Percentiles rank a stretch among this genome's conserved stretches.
These are phyloP conservation scores for Myriosclerotinia duriaeana DNA, from an alignment of 2,329 filamentous ascomycete species.

Conservation along the genomic window DNA sequence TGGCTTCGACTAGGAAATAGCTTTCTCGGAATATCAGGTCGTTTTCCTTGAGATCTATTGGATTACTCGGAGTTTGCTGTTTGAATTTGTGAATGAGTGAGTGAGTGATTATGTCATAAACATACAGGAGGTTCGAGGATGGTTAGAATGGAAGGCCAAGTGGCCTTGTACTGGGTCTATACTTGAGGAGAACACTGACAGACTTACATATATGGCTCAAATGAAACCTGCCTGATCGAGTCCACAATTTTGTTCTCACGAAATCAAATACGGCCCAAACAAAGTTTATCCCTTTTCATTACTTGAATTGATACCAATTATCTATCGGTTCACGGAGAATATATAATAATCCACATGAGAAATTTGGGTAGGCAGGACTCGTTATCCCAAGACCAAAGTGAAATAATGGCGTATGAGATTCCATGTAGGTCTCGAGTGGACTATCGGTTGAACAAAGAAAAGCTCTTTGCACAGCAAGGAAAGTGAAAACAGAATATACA, in stretches of 20 bases:
- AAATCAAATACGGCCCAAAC: background rate
- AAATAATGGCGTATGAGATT: background rate
- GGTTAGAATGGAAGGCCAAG: background rate
- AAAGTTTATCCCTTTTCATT: background rate
- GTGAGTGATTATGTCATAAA: conserved; percentile 15
- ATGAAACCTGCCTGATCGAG: background rate
- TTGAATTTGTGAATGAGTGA: conserved; percentile 19
- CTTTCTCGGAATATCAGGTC: conserved; percentile 25
- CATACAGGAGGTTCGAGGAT: background rate
- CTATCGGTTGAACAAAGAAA: background rate
- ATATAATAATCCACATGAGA: background rate
- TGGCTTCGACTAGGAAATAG: conserved; percentile 22
- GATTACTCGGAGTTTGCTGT: background rate
- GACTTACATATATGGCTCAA: background rate
- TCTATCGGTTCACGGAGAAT: background rate
- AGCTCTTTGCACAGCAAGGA: too few species aligned
- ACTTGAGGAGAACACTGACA: background rate
- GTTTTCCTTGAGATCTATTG: conserved; percentile 17
- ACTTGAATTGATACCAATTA: background rate
- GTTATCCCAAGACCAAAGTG: background rate
- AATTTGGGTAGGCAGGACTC: background rate
- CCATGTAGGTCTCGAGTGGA: background rate
- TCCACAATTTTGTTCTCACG: background rate
- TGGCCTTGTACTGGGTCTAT: background rate
- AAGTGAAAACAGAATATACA: background rate